Percentiles rank a stretch among this genome's conserved stretches.
These are phyloP conservation scores for Dioszegia aurantiaca DNA, from an alignment of 768 basidiomycete species.

Conservation along the genomic window DNA sequence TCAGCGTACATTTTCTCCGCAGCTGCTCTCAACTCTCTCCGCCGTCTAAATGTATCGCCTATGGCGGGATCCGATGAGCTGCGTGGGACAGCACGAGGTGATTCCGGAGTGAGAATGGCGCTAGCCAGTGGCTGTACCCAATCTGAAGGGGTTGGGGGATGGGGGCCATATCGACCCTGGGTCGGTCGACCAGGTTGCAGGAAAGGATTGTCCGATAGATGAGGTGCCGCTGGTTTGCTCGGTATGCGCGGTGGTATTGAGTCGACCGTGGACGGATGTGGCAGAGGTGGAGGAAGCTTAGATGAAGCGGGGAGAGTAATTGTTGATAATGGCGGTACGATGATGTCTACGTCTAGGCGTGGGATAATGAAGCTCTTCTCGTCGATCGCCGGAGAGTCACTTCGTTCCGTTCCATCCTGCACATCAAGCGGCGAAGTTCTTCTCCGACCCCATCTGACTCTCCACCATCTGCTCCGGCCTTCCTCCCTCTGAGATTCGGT, in stretches of 20 bases:
- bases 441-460: too few species aligned
- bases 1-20: conserved; percentile 10
- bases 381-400: too few species aligned
- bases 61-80: conserved; percentile 6
- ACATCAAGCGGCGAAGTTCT: too few species aligned
- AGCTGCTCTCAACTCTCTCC: background rate
- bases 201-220: too few species aligned
- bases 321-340: background rate
- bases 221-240: too few species aligned
- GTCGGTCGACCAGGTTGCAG: too few species aligned
- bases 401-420: too few species aligned
- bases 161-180: background rate
- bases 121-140: conserved; percentile 7
- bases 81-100: background rate
- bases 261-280: background rate
- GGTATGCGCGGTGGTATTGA: too few species aligned
- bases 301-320: background rate
- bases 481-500: too few species aligned
- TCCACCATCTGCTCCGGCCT: too few species aligned
- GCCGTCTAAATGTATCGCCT: background rate
- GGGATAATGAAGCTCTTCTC: too few species aligned
- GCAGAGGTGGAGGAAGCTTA: background rate
- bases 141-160: background rate
- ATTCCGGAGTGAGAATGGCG: background rate
- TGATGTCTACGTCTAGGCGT: background rate